Evolutionary conservation across 169 alveolate genomes (phyloP), one percentile per base, ranked within the genome.

Genomic region (Amoebophrya sp.): DNA sequence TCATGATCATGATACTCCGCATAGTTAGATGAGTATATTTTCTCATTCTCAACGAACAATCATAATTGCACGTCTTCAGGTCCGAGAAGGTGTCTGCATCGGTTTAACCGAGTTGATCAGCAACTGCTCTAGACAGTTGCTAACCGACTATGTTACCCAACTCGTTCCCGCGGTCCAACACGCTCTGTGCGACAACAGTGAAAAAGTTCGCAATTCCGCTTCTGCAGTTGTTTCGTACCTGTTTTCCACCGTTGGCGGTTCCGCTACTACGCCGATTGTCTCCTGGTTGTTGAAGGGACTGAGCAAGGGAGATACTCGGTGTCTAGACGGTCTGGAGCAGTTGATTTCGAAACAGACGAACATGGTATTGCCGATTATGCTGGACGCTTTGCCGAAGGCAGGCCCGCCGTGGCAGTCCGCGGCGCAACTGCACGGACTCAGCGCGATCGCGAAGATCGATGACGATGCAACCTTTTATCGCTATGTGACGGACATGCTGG

Each of bases 31-130:
- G n/a, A n/a, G n/a, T n/a, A n/a, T n/a, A n/a, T n/a, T n/a, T n/a
- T n/a, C n/a, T n/a, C n/a, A n/a, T n/a, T n/a, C n/a, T n/a, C n/a
- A n/a, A n/a, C n/a, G n/a, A n/a, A n/a, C n/a, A n/a, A n/a, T n/a
- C n/a, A n/a, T n/a, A n/a, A n/a, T n/a, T n/a, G n/a, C n/a, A n/a
- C 65, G 65, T 47, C 65, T 65, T 18, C 92, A 92, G 41, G 94
- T 77, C 83, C 94, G 94, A 0, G 94, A 92, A 47, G 95, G 95
- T 33, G 95, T 93, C 29, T 94, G 95, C 90, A 39, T 93, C 3
- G 95, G 95, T 14, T 38, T 94, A 78, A 92, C 93, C 29, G 95
- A 94, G 91, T 92, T 93, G 26, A 92, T 94, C 90, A 89, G 78
- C 39, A 90, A 91, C 0, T 93, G 93, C 55, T 89, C 94, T 47